Percentiles rank a stretch among this genome's conserved stretches.
Conservation (phyloP, 1,284 basidiomycete species). For the Xerocomus minutiporus region DNA sequence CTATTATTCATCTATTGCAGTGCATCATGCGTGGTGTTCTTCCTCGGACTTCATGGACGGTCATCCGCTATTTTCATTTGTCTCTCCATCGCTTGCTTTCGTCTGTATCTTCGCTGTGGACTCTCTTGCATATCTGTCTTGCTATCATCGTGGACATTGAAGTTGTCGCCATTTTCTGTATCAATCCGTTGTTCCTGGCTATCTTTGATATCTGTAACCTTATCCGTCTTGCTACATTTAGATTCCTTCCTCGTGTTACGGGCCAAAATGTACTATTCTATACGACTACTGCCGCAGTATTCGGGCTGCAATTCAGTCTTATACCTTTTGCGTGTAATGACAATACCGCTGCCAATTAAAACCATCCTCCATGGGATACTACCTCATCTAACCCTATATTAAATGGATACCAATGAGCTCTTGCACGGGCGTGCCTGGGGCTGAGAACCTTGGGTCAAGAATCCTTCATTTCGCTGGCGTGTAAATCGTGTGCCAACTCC, state of each 20-base stretch:
- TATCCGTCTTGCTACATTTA: neutral
- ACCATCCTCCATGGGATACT: too few species aligned
- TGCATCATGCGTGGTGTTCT: neutral
- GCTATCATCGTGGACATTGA: constrained; percentile 14
- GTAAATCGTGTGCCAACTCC: neutral
- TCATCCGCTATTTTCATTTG: constrained; percentile 3
- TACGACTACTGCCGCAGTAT: neutral
- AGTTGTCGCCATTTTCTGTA: constrained; percentile 15
- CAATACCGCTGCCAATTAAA: too few species aligned
- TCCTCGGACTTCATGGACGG: constrained; percentile 15
- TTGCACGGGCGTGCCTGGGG: too few species aligned
- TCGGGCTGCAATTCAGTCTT: neutral
- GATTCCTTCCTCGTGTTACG: neutral
- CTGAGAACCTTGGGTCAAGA: neutral
- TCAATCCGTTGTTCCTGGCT: constrained; percentile 7
- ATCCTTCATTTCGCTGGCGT: neutral
- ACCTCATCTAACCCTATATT: too few species aligned
- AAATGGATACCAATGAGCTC: too few species aligned
- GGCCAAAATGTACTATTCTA: neutral
- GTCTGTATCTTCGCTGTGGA: constrained; percentile 14
- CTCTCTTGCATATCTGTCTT: constrained; percentile 4
- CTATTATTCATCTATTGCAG: constrained; percentile 21
- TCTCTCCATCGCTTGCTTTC: constrained; percentile 2
- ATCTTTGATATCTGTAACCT: neutral
- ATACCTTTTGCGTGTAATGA: neutral